Base-by-base conservation (phyloP, 140 eudicot genomes). In the Anethum foeniculum region DNA sequence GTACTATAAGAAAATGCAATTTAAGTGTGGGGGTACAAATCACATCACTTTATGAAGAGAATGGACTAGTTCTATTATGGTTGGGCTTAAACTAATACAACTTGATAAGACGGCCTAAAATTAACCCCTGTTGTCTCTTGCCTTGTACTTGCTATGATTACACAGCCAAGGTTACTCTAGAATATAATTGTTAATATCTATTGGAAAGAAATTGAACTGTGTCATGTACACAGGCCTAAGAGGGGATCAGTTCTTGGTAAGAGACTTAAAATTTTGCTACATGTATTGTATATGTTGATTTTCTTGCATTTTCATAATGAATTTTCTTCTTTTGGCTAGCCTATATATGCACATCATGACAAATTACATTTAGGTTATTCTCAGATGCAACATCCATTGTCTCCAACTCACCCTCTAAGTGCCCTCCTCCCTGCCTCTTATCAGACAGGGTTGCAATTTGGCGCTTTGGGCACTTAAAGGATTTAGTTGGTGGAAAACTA, bases 401-500 rank as follows among this genome's bases (percentile, higher is more conserved):
- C 71, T 62, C 71, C 71, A 62, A 62, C 71, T 62, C 71, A 62
- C 34, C 71, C 71, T 62, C 28, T 62, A 62, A 62, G 71, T 62
- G 71, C 71, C 71, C 71, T 62, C 16, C 71, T 62, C 36, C 71
- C 71, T 62, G 71, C 71, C 71, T 27, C 36, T 5, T 62, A 62
- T 62, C 71, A 62, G 71, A 25, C 71, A 62, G 71, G 71, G 71
- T 62, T 62, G 32, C 71, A 62, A 62, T 12, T 25, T 62, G 34
- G 71, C 36, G 71, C 14, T 25, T 27, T 62, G 71, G 71, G 71
- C 71, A 62, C 71, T 62, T 62, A 62, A 25, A 62, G 71, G 71
- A 62, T 62, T 62, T 62, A 25, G 71, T 62, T 62, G 71, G 71
- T 62, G 71, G 71, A 62, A 62, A 62, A 62, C 36, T 62, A 62